Conservation (phyloP, 495 filamentous ascomycete species). For the Neurospora sp. region DNA sequence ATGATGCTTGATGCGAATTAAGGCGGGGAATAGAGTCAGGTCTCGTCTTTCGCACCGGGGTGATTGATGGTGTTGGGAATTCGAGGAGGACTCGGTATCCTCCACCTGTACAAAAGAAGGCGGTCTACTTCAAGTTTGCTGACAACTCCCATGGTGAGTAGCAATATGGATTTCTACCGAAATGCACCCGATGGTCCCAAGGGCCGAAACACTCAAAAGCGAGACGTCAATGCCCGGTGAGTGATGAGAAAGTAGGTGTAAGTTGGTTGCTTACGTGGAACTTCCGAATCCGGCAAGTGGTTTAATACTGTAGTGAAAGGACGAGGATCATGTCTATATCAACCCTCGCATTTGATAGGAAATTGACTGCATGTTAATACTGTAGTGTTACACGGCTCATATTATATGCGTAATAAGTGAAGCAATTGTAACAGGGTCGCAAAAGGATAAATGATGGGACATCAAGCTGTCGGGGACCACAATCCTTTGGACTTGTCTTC, state of each 20-base stretch:
- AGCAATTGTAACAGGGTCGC: no score
- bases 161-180: neutral
- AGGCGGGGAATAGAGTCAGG: no score
- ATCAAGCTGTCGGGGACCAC: neutral
- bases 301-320: neutral
- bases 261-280: neutral
- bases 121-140: no score
- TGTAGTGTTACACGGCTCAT: no score
- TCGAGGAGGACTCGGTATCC: neutral
- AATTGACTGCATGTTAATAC: no score
- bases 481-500: neutral
- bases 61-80: neutral
- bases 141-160: no score
- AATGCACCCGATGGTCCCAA: neutral
- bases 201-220: neutral
- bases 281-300: neutral
- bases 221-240: neutral
- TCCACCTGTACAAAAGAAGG: neutral
- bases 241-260: neutral
- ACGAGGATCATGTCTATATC: neutral
- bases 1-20: neutral
- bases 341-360: neutral
- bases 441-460: neutral
- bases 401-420: no score
- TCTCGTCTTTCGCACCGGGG: no score